Base-by-base conservation (phyloP, 2,329 filamentous ascomycete genomes). In the Biscogniauxia mediterranea region DNA sequence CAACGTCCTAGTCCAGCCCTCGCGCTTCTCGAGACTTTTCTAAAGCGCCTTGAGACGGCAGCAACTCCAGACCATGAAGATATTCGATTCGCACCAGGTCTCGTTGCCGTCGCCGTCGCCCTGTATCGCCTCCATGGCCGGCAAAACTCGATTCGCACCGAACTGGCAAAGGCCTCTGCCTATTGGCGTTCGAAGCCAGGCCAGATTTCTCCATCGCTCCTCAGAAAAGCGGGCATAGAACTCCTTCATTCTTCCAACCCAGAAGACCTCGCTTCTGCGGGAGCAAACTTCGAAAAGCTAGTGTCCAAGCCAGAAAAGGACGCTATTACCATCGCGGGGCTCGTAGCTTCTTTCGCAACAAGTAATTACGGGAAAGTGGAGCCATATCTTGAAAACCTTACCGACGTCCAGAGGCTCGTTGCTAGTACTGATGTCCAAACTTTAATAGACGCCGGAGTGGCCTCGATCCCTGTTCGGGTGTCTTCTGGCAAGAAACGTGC, bases 221-320 rank as follows among this genome's bases (percentile, higher is more conserved):
- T 96, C 56, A 87, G 88, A 61, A 91, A 93, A 58, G 92, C 93
- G 7, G 94, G 91, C n/a, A 83, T 89, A 51, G 88, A 92, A 54
- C 85, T 98, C 9, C 85, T 97, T 54, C 87, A 89, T 66, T 96
- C 92, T 0, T 85, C 88, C 6, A 85, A 88, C 54, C 73, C 81
- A 0, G 83, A 89, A 17, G 91, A 97, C 66, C 79, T 92, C 25
- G 75, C 82, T 15, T 80, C 86, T 0, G 93, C 95, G 0, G 87
- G 87, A 2, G 84, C 90, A n/a, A 89, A 95, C 7, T 98, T 98
- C 76, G 83, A 85, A 56, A 84, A 84, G 54, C 82, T 98, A 13
- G 85, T 89, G 65, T 77, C 84, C 2, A 81, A 87, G 61, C 83
- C 92, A 51, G 79, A 83, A n/a, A 80, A 79, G 49, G 91, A 96